Base-by-base conservation (phyloP, 2,329 filamentous ascomycete species). In the Sporothrix protearum region DNA sequence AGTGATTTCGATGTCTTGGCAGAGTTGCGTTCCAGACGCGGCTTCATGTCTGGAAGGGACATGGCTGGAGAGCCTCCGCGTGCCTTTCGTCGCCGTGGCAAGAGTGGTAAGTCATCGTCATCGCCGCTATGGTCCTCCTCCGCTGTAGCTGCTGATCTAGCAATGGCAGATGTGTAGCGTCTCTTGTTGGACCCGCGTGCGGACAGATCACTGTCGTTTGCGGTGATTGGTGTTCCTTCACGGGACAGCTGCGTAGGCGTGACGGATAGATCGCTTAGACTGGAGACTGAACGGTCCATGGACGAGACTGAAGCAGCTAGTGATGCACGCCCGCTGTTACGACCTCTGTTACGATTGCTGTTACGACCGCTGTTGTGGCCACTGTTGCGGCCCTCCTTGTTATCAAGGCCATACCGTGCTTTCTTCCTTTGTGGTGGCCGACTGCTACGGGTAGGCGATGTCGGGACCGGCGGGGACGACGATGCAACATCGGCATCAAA, bases 201-300 rank as follows among this genome's bases (percentile, higher is more conserved):
- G 0, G 73, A 71, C 30, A 55, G 12, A 9, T 75, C 72, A 45
- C 71, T 74, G 45, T 71, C 73, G n/a, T 70, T 70, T 3, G 70
- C 71, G 0, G 74, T 75, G 10, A 68, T 68, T 2, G 73, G 72
- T 3, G 71, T 74, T 5, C 53, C 72, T 36, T 73, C 72, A 2
- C 72, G 70, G 1, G 73, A 75, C 0, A 55, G 33, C 8, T 68
- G 51, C 8, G 73, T 71, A 2, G 84, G 83, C 0, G 83, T 84
- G 0, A 77, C 76, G 1, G 81, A 80, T 16, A 84, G 73, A 28
- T 78, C 75, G 70, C 81, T 84, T 12, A 85, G 76, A 5, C 79
- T 80, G 2, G 83, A 84, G 2, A 79, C 80, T 2, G 77, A 61
- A 68, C 71, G 33, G 39, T 45, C 30, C 63, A 33, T 51, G 39